These are phyloP conservation scores for Pleurotus ostreatus DNA, from an alignment of 768 basidiomycete genomes.

Conservation along the genomic window DNA sequence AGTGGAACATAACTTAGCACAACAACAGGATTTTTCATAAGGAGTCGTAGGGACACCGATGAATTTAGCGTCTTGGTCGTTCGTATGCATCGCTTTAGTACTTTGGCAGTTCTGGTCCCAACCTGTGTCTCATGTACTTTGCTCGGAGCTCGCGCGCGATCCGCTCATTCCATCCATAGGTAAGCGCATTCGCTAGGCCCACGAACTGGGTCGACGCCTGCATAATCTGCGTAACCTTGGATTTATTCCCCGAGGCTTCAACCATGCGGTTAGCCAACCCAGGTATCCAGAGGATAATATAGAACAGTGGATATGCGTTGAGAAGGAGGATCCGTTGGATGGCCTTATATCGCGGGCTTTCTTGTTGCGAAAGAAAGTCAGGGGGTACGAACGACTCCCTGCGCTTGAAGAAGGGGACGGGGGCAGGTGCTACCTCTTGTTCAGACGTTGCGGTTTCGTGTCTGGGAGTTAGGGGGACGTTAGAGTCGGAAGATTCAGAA, in stretches of 20 bases:
- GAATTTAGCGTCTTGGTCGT: too few species aligned
- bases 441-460: too few species aligned
- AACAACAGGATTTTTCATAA: too few species aligned
- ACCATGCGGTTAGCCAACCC: conserved; percentile 13
- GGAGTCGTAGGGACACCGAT: too few species aligned
- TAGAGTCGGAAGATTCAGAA: not conserved
- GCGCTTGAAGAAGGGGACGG: not conserved
- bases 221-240: conserved; percentile 9
- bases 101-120: too few species aligned
- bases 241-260: conserved; percentile 10
- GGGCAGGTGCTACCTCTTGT: not conserved
- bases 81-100: too few species aligned
- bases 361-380: not conserved
- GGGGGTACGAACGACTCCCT: not conserved
- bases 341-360: not conserved
- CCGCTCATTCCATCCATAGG: conserved; percentile 13
- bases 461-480: not conserved
- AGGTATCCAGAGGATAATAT: conserved; percentile 15
- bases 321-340: conserved; percentile 9
- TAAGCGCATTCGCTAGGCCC: conserved; percentile 12
- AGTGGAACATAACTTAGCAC: too few species aligned
- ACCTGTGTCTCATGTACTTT: not conserved
- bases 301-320: conserved; percentile 14
- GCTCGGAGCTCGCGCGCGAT: conserved; percentile 6
- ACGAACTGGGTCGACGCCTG: conserved; percentile 12